These are phyloP conservation scores for Ascochyta pisi DNA, from an alignment of 2,329 filamentous ascomycete genomes.

Conservation along the genomic window DNA sequence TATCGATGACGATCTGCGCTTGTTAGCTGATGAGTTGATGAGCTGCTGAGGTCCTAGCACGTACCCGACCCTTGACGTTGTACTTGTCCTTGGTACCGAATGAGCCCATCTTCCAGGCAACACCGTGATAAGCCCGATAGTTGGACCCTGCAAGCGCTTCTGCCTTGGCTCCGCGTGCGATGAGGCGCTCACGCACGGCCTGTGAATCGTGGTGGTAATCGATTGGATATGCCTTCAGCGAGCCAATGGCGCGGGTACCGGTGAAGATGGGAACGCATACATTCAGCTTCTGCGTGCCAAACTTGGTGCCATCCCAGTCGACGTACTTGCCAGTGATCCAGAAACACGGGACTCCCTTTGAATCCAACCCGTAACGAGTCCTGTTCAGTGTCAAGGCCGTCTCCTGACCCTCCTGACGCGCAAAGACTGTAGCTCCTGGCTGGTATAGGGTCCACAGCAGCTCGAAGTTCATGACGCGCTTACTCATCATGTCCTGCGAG, in stretches of 20 bases:
- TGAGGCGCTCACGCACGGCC: constrained; percentile 68
- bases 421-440: constrained; percentile 38
- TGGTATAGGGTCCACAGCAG: constrained; percentile 54
- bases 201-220: constrained; percentile 76
- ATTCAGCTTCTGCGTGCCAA: constrained; percentile 31
- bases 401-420: constrained; percentile 29
- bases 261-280: constrained; percentile 62
- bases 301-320: constrained; percentile 43
- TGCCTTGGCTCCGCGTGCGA: constrained; percentile 83
- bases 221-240: constrained; percentile 76
- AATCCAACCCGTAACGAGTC: constrained; percentile 30
- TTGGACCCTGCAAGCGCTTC: constrained; percentile 77
- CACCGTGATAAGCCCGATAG: constrained; percentile 80
- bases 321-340: constrained; percentile 33
- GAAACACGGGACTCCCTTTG: constrained; percentile 24
- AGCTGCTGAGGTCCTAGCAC: constrained; percentile 28
- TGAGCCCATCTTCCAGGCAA: constrained; percentile 38
- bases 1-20: constrained; percentile 58
- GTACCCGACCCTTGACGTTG: constrained; percentile 19
- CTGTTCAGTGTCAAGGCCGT: constrained; percentile 15
- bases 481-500: constrained; percentile 46
- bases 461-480: constrained; percentile 49
- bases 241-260: constrained; percentile 79
- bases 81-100: constrained; percentile 40
- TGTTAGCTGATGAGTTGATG: constrained; percentile 46